Percentiles rank a stretch among this genome's conserved stretches.
Evolutionary conservation across 1,139 yeast genomes (phyloP).

Genomic region (Geotrichum bryndzae): DNA sequence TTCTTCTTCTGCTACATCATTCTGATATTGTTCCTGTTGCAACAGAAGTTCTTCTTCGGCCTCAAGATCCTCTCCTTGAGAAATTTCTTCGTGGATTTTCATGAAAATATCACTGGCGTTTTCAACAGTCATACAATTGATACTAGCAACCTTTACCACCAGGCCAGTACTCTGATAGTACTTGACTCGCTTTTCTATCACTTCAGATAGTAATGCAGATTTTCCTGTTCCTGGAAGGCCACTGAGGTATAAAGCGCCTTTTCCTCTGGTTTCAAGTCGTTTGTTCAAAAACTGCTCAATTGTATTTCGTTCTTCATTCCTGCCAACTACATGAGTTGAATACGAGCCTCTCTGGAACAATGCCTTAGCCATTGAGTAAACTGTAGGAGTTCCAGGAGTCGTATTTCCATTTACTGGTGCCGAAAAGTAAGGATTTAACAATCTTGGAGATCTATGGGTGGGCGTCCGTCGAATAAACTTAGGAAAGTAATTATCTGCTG

Average conservation of each 20-base stretch:
- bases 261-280: conserved; percentile 37
- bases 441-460: conserved; percentile 2
- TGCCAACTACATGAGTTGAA: conserved; percentile 39
- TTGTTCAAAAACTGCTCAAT: conserved; percentile 47
- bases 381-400: conserved; percentile 20
- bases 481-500: conserved; percentile 6
- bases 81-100: conserved; percentile 44
- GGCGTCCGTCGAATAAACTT: conserved; percentile 3
- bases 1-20: conserved; percentile 12
- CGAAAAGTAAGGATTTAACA: conserved; percentile 9
- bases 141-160: conserved; percentile 40
- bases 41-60: background rate
- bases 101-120: conserved; percentile 55
- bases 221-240: conserved; percentile 99
- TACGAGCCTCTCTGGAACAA: conserved; percentile 52
- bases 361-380: conserved; percentile 47
- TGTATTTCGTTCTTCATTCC: conserved; percentile 53
- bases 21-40: conserved; percentile 1
- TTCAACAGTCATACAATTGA: conserved; percentile 73
- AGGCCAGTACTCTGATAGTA: conserved; percentile 21
- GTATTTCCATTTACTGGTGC: conserved; percentile 6
- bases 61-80: conserved; percentile 16
- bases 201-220: conserved; percentile 69
- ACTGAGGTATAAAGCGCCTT: conserved; percentile 72
- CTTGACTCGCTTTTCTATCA: conserved; percentile 29